These are phyloP conservation scores for Malus hybrid DNA, from an alignment of 331 rosid species.

Conservation along the genomic window DNA sequence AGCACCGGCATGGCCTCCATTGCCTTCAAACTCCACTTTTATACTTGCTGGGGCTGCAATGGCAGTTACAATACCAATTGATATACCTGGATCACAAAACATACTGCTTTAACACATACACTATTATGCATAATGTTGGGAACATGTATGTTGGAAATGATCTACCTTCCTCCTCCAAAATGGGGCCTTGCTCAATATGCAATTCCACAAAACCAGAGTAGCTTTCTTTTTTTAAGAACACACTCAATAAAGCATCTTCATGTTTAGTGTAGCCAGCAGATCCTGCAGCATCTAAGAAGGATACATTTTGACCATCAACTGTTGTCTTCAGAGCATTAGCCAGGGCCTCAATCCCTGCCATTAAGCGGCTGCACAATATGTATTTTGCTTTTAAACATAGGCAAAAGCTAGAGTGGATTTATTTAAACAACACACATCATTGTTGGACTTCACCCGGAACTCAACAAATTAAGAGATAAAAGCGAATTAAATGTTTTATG, in stretches of 20 bases:
- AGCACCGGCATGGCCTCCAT: conserved; percentile 94
- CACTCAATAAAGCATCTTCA: conserved; percentile 49
- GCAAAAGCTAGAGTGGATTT: not conserved
- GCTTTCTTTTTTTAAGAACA: conserved; percentile 60
- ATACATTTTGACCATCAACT: conserved; percentile 63
- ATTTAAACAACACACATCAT: not conserved
- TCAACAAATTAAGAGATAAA: not conserved
- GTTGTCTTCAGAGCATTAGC: conserved; percentile 52
- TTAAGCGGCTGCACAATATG: conserved; percentile 59
- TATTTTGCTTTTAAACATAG: too few relatives aligned
- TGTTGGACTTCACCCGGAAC: not conserved
- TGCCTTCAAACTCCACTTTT: conserved; percentile 87
- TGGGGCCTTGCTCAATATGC: conserved; percentile 96
- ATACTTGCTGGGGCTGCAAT: conserved; percentile 97
- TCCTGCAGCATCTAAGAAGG: conserved; percentile 75
- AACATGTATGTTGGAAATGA: not conserved
- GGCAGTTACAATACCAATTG: conserved; percentile 85
- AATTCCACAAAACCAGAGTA: conserved; percentile 90
- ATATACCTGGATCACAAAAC: conserved; percentile 44
- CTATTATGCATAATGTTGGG: conserved; percentile 1
- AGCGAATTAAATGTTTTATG: not conserved
- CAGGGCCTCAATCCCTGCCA: conserved; percentile 72
- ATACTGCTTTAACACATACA: not conserved
- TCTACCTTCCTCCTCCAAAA: conserved; percentile 83
- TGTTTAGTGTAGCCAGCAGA: conserved; percentile 71